Evolutionary conservation across 345 rosid genomes (phyloP).

Genomic region (Aurinia saxatilis): DNA sequence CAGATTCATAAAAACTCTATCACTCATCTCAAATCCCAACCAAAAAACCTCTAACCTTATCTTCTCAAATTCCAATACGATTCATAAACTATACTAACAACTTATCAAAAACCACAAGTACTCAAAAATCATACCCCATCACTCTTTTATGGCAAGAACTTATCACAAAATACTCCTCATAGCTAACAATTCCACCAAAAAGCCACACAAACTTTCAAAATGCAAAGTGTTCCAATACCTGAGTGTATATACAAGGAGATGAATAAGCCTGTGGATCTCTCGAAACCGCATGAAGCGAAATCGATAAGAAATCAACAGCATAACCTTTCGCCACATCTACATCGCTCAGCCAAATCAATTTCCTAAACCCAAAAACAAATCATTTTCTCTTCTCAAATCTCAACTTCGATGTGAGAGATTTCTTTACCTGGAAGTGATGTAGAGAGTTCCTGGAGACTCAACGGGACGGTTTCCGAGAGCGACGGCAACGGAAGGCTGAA

Average conservation of each 20-base stretch:
- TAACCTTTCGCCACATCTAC: slow-evolving; percentile 63
- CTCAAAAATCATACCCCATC: too few species aligned
- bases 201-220: background rate
- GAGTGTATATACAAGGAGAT: slow-evolving; percentile 85
- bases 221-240: slow-evolving; percentile 32
- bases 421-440: slow-evolving; percentile 60
- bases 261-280: slow-evolving; percentile 82
- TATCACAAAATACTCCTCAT: background rate
- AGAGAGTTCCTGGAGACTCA: slow-evolving; percentile 81
- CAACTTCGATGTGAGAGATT: background rate
- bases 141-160: too few species aligned
- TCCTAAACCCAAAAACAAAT: slow-evolving; percentile 35
- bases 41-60: too few species aligned
- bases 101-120: too few species aligned
- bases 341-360: slow-evolving; percentile 81
- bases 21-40: background rate
- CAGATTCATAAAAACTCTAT: background rate
- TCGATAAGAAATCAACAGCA: slow-evolving; percentile 74
- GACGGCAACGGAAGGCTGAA: slow-evolving; percentile 66
- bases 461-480: slow-evolving; percentile 55
- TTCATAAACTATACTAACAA: too few species aligned
- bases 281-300: slow-evolving; percentile 88
- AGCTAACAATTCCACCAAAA: background rate
- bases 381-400: background rate
- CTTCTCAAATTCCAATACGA: too few species aligned